Evolutionary conservation across 129 eudicot species (phyloP).

Genomic region (Flaveria trinervia): DNA sequence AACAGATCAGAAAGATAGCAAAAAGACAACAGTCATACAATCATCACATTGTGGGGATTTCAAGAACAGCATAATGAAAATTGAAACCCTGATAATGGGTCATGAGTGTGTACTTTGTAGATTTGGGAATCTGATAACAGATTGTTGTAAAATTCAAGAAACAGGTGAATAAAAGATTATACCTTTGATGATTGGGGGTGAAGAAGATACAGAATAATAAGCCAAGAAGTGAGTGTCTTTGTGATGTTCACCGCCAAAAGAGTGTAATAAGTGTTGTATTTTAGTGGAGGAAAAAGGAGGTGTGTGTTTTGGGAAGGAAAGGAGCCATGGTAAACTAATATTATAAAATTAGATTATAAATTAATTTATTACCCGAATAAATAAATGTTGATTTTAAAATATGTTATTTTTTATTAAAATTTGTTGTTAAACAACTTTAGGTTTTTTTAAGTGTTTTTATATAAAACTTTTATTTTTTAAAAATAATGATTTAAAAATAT

Average conservation of each 20-base stretch:
- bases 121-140: slow-evolving; percentile 27
- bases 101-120: not conserved
- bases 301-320: no score
- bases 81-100: not conserved
- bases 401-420: no score
- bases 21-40: not conserved
- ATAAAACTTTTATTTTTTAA: no score
- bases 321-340: no score
- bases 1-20: slow-evolving; percentile 26
- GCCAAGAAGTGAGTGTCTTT: not conserved
- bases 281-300: slow-evolving; percentile 24
- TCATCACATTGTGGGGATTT: slow-evolving; percentile 23
- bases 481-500: no score
- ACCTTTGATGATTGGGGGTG: slow-evolving; percentile 30
- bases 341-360: no score
- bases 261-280: slow-evolving; percentile 25
- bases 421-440: no score
- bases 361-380: no score
- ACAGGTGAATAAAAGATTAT: slow-evolving; percentile 5
- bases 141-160: slow-evolving; percentile 26
- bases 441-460: no score
- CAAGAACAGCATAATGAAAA: slow-evolving; percentile 11
- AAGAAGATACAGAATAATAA: slow-evolving; percentile 15
- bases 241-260: slow-evolving; percentile 38
- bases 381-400: no score